Conservation (phyloP, 805 yeast species). For the Debaryomyces hansenii region DNA sequence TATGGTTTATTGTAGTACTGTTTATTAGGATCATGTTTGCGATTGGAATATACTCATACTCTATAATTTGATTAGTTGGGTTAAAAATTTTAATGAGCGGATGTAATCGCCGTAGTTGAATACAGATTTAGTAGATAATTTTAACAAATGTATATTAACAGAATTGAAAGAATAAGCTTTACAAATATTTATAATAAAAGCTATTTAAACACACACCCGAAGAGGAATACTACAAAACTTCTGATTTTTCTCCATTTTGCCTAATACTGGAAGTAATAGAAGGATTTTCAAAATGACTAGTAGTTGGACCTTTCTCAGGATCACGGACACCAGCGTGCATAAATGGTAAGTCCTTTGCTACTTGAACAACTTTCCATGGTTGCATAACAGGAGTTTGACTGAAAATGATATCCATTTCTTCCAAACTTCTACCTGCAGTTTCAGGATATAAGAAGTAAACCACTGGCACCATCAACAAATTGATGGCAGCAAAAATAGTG, state of each 20-base stretch:
- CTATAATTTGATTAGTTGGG: too few species aligned
- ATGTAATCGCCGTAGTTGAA: too few species aligned
- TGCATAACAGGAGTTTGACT: constrained; percentile 21
- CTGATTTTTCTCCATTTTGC: neutral
- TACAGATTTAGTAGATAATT: too few species aligned
- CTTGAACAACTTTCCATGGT: constrained; percentile 33
- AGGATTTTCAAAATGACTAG: neutral
- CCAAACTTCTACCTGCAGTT: constrained; percentile 73
- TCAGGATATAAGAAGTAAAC: constrained; percentile 68
- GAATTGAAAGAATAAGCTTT: too few species aligned
- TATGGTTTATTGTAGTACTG: too few species aligned
- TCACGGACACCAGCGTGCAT: constrained; percentile 8
- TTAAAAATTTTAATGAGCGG: too few species aligned
- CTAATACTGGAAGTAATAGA: neutral
- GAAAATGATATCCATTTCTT: constrained; percentile 60
- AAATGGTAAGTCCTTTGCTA: constrained; percentile 25
- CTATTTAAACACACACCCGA: too few species aligned
- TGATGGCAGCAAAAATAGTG: constrained; percentile 65
- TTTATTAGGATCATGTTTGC: too few species aligned
- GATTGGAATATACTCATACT: too few species aligned
- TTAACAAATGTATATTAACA: too few species aligned
- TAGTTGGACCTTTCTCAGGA: constrained; percentile 1
- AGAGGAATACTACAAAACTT: too few species aligned
- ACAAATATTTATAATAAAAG: too few species aligned
- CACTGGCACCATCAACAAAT: constrained; percentile 57